Evolutionary conservation across 2,329 filamentous ascomycete species (phyloP).

Genomic region (Talaromyces sp.): DNA sequence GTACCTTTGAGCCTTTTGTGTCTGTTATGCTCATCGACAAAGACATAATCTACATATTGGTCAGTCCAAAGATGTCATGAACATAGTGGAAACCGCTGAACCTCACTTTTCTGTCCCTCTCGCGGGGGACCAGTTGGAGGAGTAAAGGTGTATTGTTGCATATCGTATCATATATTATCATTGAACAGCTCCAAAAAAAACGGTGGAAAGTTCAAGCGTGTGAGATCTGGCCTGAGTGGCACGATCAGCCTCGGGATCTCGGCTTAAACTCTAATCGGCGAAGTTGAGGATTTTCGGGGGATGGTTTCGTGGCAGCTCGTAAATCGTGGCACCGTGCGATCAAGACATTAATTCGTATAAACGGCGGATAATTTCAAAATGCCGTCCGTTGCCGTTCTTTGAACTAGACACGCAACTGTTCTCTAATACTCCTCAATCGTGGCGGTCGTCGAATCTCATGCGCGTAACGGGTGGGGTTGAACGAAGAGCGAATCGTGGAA

Average conservation of each 20-base stretch:
- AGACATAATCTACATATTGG: conserved; percentile 76
- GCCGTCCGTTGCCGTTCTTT: neutral
- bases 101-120: conserved; percentile 80
- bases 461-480: neutral
- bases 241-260: conserved; percentile 2
- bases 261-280: neutral
- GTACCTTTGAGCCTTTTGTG: conserved; percentile 93
- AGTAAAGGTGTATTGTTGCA: conserved; percentile 74
- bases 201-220: too few relatives aligned
- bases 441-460: neutral
- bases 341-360: neutral
- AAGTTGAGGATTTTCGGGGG: neutral
- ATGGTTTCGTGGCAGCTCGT: neutral
- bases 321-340: neutral
- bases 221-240: conserved; percentile 2
- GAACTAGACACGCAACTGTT: neutral
- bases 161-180: conserved; percentile 27
- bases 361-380: neutral
- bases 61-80: neutral
- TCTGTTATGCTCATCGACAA: conserved; percentile 96
- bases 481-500: neutral
- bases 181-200: too few relatives aligned
- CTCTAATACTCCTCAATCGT: neutral
- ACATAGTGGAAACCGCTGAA: neutral
- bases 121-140: conserved; percentile 61